Percentiles rank a stretch among this genome's conserved stretches.
Evolutionary conservation across 2,329 filamentous ascomycete genomes (phyloP).

Genomic region (Colletotrichum lini): DNA sequence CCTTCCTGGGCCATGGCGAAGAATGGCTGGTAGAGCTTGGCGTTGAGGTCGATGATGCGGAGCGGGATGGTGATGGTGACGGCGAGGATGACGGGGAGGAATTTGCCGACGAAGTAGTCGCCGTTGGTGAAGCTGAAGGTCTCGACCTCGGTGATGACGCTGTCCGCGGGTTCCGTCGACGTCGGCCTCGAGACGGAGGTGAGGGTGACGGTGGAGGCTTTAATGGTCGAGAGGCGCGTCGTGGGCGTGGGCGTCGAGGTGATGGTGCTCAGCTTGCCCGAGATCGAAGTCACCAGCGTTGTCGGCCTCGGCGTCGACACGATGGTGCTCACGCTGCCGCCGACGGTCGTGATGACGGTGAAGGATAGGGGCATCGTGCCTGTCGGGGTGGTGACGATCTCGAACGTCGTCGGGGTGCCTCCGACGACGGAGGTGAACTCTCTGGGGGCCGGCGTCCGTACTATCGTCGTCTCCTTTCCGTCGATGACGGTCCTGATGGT

Average conservation of each 20-base stretch:
- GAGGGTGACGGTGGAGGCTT: constrained; percentile 45
- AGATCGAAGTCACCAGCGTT: constrained; percentile 47
- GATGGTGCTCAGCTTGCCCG: constrained; percentile 48
- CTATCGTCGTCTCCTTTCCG: constrained; percentile 45
- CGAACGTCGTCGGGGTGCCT: constrained; percentile 47
- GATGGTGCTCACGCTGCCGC: constrained; percentile 42
- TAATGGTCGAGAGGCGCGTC: constrained; percentile 46
- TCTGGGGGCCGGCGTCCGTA: constrained; percentile 45
- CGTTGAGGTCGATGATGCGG: constrained; percentile 57
- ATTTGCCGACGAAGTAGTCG: constrained; percentile 58
- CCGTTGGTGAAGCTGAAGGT: constrained; percentile 46
- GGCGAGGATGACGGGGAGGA: constrained; percentile 58
- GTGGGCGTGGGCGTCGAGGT: constrained; percentile 47
- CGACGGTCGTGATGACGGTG: constrained; percentile 48
- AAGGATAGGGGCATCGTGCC: constrained; percentile 39
- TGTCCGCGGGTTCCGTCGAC: constrained; percentile 1
- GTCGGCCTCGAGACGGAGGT: constrained; percentile 44
- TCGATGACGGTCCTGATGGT: constrained; percentile 46
- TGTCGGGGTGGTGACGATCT: constrained; percentile 48
- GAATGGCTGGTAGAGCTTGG: constrained; percentile 61
- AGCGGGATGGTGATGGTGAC: constrained; percentile 57
- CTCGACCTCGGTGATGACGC: constrained; percentile 44
- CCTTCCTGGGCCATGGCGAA: constrained; percentile 54
- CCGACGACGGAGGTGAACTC: constrained; percentile 47
- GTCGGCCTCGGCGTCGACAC: constrained; percentile 41